These are phyloP conservation scores for Oryza glumipatula DNA, from an alignment of 176 grass and related monocot genomes.

Conservation along the genomic window DNA sequence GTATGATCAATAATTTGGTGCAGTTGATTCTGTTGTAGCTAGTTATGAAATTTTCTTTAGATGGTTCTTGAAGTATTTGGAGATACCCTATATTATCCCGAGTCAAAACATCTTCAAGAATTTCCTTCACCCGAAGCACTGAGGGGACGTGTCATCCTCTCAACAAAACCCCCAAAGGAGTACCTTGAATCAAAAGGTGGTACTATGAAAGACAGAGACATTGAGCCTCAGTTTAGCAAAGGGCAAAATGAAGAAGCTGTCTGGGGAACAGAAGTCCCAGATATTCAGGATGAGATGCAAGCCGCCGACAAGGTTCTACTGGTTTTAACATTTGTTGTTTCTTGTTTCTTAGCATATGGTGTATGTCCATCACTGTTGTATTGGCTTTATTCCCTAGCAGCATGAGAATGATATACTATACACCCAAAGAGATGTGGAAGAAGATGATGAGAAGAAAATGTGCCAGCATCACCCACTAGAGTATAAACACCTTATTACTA, in stretches of 20 bases:
- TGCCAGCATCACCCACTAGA: slow-evolving; percentile 43
- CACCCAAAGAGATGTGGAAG: slow-evolving; percentile 41
- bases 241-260: slow-evolving; percentile 61
- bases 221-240: slow-evolving; percentile 39
- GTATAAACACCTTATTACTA: slow-evolving; percentile 89
- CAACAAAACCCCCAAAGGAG: slow-evolving; percentile 93
- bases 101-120: slow-evolving; percentile 79
- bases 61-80: slow-evolving; percentile 91
- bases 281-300: slow-evolving; percentile 65
- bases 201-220: slow-evolving; percentile 52
- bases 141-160: slow-evolving; percentile 75
- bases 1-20: slow-evolving; percentile 30
- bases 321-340: neutral
- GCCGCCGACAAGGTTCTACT: slow-evolving; percentile 53
- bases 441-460: slow-evolving; percentile 45
- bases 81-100: slow-evolving; percentile 85
- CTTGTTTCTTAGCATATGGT: slow-evolving; percentile 16
- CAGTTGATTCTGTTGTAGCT: slow-evolving; percentile 44
- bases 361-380: slow-evolving; percentile 12
- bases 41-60: slow-evolving; percentile 67
- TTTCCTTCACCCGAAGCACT: slow-evolving; percentile 90
- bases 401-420: slow-evolving; percentile 47
- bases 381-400: slow-evolving; percentile 38
- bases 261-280: slow-evolving; percentile 85
- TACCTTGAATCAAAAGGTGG: slow-evolving; percentile 73